Percentiles rank a stretch among this genome's conserved stretches.
These are phyloP conservation scores for Daldinia grandis DNA, from an alignment of 495 filamentous ascomycete species.

Conservation along the genomic window DNA sequence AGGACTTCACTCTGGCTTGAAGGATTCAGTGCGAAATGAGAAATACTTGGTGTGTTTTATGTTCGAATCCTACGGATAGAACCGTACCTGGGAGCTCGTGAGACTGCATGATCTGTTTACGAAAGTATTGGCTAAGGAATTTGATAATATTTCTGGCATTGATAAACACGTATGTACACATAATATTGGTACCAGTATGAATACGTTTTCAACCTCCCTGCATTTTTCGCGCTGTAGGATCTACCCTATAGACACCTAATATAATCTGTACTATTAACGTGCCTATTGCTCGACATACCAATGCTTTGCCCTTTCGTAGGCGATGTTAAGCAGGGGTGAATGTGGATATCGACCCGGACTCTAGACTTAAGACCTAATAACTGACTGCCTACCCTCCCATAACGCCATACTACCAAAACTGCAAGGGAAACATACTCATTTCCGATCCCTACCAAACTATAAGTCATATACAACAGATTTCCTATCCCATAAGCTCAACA, in stretches of 20 bases:
- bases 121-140: background rate
- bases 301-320: conserved; percentile 10
- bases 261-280: background rate
- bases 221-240: background rate
- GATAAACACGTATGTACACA: conserved; percentile 13
- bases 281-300: background rate
- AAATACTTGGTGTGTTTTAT: background rate
- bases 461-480: background rate
- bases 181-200: conserved; percentile 17
- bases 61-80: background rate
- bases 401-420: conserved; percentile 34
- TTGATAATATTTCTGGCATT: background rate
- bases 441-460: background rate
- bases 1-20: background rate
- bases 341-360: conserved; percentile 8
- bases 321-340: conserved; percentile 15
- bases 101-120: background rate
- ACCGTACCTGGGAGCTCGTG: background rate
- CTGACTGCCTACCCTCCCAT: conserved; percentile 2
- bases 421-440: conserved; percentile 20
- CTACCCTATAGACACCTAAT: background rate
- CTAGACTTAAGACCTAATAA: background rate
- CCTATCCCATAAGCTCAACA: conserved; percentile 82
- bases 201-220: background rate
- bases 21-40: background rate